A percentile compares a stretch with the other conserved stretches of the same genome.
Conservation (phyloP, 805 yeast species). For the Candida qinlingensis region DNA sequence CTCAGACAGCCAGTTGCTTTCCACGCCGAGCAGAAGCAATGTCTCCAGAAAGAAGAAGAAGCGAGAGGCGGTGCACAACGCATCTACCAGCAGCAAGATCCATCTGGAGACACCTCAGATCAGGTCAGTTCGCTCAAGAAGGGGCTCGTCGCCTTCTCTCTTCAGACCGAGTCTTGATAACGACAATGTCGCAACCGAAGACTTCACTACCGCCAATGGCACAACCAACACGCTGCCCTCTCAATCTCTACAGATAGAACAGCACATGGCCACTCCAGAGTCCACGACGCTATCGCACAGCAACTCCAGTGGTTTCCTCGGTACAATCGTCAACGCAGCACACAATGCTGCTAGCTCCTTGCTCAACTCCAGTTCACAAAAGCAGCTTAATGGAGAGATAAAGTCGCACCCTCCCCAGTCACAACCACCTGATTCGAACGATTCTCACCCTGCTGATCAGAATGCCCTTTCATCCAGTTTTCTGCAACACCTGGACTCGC, state of each 20-base stretch:
- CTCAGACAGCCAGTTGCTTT: not conserved
- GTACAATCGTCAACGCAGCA: conserved; percentile 38
- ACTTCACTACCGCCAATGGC: not conserved
- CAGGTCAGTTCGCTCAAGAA: not conserved
- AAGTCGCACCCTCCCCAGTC: conserved; percentile 7
- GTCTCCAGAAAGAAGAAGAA: not conserved
- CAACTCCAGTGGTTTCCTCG: conserved; percentile 35
- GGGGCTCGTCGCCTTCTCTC: not conserved
- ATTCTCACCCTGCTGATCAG: no score
- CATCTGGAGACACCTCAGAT: not conserved
- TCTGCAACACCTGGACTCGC: conserved; percentile 30
- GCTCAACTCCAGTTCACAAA: not conserved
- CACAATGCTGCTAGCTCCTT: conserved; percentile 28
- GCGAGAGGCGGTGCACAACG: not conserved
- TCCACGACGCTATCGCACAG: conserved; percentile 3
- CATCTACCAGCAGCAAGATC: not conserved
- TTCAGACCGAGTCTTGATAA: no score
- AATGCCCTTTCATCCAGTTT: not conserved
- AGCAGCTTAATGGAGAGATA: not conserved
- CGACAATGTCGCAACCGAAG: not conserved
- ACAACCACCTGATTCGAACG: not conserved
- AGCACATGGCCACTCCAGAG: conserved; percentile 13
- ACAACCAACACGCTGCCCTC: not conserved
- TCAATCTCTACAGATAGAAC: conserved; percentile 5
- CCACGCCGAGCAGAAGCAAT: not conserved